Conservation (phyloP, 345 rosid species). For the Sisymbrium irio region DNA sequence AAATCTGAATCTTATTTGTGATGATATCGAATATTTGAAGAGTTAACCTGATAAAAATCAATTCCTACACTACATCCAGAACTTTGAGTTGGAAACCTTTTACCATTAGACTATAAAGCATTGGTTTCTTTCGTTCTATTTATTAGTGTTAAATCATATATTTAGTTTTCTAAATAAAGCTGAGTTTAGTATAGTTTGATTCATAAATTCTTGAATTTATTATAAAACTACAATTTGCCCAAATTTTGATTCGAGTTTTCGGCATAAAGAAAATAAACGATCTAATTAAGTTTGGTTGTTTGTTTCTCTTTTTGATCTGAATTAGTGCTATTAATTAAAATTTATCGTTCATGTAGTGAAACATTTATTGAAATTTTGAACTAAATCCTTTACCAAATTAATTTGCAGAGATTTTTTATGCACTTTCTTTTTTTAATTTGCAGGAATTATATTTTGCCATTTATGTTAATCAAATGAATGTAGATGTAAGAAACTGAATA, state of each 20-base stretch:
- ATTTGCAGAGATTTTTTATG: neutral
- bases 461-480: too few relatives aligned
- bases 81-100: too few relatives aligned
- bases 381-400: neutral
- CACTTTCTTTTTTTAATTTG: neutral
- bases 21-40: neutral
- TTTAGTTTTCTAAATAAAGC: neutral
- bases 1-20: neutral
- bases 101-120: too few relatives aligned
- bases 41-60: neutral
- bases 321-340: neutral
- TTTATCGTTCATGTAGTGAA: neutral
- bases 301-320: neutral
- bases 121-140: too few relatives aligned
- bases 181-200: neutral
- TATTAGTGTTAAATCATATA: neutral
- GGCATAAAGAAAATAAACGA: neutral
- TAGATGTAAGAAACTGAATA: neutral
- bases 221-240: neutral
- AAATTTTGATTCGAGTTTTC: neutral
- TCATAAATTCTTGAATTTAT: neutral
- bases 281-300: neutral
- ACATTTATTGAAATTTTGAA: neutral
- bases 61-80: too few relatives aligned
- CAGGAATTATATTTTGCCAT: neutral